Evolutionary conservation across 306 rosid genomes (phyloP).

Genomic region (Vigna unguiculata): DNA sequence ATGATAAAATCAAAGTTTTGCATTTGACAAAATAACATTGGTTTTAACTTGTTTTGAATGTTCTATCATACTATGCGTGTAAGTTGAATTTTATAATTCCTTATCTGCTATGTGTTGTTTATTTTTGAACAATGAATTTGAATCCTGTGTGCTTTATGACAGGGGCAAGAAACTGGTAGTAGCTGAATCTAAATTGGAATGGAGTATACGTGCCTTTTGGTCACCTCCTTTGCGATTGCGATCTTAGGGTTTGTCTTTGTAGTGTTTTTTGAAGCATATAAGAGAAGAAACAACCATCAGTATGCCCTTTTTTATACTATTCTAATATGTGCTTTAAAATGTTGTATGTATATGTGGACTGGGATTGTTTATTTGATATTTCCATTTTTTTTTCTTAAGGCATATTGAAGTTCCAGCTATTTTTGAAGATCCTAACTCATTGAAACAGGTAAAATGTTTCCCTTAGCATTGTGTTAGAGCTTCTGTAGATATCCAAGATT

Average conservation of each 20-base stretch:
- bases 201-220: slow-evolving; percentile 54
- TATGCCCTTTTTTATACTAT: slow-evolving; percentile 43
- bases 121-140: slow-evolving; percentile 9
- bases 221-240: slow-evolving; percentile 45
- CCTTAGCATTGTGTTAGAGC: slow-evolving; percentile 32
- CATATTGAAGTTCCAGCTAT: slow-evolving; percentile 84
- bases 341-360: not conserved
- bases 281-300: slow-evolving; percentile 78
- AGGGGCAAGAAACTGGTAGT: slow-evolving; percentile 28
- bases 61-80: not conserved
- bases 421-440: slow-evolving; percentile 82
- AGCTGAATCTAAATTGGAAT: slow-evolving; percentile 38
- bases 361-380: slow-evolving; percentile 32
- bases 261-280: slow-evolving; percentile 69
- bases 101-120: not conserved
- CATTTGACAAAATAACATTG: not conserved
- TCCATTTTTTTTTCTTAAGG: slow-evolving; percentile 47
- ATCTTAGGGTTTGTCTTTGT: slow-evolving; percentile 53
- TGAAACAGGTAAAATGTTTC: slow-evolving; percentile 65
- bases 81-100: not conserved
- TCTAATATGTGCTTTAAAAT: not conserved
- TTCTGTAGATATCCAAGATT: not conserved
- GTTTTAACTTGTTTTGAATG: slow-evolving; percentile 10
- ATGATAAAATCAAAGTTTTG: not conserved
- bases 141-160: slow-evolving; percentile 30